phyloP scores from a whole-genome alignment of 345 rosid genomes.

The Moricandia moricandioides region DNA sequence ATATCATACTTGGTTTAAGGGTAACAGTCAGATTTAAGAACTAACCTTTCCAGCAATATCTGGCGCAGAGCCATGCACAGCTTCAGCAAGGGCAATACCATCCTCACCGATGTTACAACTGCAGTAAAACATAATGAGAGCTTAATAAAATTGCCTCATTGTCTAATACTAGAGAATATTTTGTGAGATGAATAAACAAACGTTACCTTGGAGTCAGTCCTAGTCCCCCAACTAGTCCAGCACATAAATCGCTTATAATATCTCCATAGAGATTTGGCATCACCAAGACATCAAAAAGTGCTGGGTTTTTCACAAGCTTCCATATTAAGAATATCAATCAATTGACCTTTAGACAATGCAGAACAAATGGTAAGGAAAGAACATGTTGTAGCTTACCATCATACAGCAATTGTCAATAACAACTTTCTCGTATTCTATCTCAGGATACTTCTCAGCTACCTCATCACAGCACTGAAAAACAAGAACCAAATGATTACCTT shows the following conservation, averaged over 20 bases:
- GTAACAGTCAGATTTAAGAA: slow-evolving; percentile 10
- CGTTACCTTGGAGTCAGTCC: slow-evolving; percentile 94
- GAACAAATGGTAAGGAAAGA: background rate
- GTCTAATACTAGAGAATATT: slow-evolving; percentile 10
- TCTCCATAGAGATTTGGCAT: slow-evolving; percentile 99
- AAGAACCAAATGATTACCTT: background rate
- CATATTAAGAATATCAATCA: slow-evolving; percentile 1
- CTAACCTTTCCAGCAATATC: slow-evolving; percentile 97
- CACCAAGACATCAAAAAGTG: slow-evolving; percentile 89
- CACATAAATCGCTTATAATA: slow-evolving; percentile 96
- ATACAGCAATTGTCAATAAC: slow-evolving; percentile 99
- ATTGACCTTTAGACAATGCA: background rate
- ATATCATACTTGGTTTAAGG: background rate
- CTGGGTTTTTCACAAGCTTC: slow-evolving; percentile 98
- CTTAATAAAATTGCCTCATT: slow-evolving; percentile 10
- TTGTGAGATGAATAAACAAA: background rate
- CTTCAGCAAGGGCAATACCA: slow-evolving; percentile 97
- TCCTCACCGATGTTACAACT: slow-evolving; percentile 95
- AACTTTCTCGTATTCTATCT: slow-evolving; percentile 85
- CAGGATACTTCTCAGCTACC: slow-evolving; percentile 93
- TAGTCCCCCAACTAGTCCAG: slow-evolving; percentile 95
- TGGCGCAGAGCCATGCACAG: slow-evolving; percentile 99
- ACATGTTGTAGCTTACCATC: slow-evolving; percentile 67
- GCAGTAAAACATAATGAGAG: slow-evolving; percentile 28
- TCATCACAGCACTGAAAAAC: slow-evolving; percentile 85